Evolutionary conservation across 2,329 filamentous ascomycete species (phyloP), one percentile per base, ranked within the genome.

Genomic region (Cercospora zeina): DNA sequence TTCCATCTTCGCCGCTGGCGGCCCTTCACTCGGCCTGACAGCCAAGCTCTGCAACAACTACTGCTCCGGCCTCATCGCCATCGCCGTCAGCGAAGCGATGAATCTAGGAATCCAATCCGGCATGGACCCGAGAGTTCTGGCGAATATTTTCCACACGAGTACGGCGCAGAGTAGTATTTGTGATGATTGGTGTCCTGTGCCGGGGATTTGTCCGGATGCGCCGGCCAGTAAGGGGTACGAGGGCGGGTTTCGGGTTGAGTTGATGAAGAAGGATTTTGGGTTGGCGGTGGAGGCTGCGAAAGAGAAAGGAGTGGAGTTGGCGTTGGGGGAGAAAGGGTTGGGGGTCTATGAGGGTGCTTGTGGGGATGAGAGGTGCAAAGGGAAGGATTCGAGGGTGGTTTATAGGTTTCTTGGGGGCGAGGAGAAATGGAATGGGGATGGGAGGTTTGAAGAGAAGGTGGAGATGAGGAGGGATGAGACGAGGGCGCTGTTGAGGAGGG

Each of bases 41-140:
- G 83, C 84, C 0, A 87, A 87, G 72, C 73, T 87, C 5, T 84
- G 80, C 59, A 87, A 87, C 69, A 87, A 87, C 67, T 87, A 87
- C 70, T 78, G 82, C 54, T 84, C 81, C 0, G 83, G 82, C 0
- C 74, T 85, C 21, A 86, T 87, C 61, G 81, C 83, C 5, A 84
- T 87, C 58, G 84, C 83, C 0, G 79, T 77, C 47, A 78, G 82
- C 0, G 85, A 87, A 70, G 83, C 83, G 0, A 81, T 87, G 76
- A 81, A 85, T 62, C 83, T 87, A 71, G 84, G 83, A 0, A 87
- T 87, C 76, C 74, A 78, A 1, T 79, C 81, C 5, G 84, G 85
- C 0, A 75, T 87, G 59, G 82, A 86, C 63, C 82, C 84, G 0
- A 72, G 79, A 4, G 78, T 83, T 2, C 74, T 87, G 24, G 77